phyloP scores from a whole-genome alignment of 2,329 filamentous ascomycete genomes.

The Botrytis deweyae region DNA sequence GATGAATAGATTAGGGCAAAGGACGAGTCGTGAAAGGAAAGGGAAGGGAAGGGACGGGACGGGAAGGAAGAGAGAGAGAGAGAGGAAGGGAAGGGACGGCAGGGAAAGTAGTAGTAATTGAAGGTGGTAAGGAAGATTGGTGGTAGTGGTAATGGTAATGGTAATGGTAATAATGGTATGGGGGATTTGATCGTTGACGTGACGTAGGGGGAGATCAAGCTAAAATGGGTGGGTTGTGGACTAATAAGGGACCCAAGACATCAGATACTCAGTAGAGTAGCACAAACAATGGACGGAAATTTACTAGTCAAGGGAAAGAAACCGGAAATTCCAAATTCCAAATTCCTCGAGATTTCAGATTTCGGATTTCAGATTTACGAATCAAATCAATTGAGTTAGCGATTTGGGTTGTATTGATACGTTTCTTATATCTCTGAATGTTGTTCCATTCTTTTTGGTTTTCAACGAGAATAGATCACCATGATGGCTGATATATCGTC shows the following conservation, averaged over 20 bases:
- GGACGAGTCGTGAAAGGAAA: not conserved
- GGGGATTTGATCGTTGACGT: conserved; percentile 1
- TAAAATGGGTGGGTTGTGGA: not conserved
- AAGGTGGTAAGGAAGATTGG: not conserved
- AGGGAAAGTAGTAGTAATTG: not conserved
- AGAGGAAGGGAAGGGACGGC: not conserved
- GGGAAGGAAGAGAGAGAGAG: not conserved
- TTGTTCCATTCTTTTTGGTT: too few relatives aligned
- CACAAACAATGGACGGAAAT: not conserved
- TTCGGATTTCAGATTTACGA: not conserved
- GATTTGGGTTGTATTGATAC: too few relatives aligned
- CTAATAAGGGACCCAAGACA: conserved; percentile 3
- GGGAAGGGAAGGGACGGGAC: not conserved
- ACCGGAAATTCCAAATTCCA: not conserved
- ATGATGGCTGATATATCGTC: not conserved
- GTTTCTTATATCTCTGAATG: not conserved
- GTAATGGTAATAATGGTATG: not conserved
- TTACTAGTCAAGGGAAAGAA: not conserved
- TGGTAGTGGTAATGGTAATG: too few relatives aligned
- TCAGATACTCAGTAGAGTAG: not conserved
- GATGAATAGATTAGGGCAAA: not conserved
- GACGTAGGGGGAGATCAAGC: conserved; percentile 7
- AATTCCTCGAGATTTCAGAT: not conserved
- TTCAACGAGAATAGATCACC: not conserved
- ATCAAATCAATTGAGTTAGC: not conserved